Evolutionary conservation across 768 basidiomycete genomes (phyloP).

Genomic region (Termitomyces sp.): DNA sequence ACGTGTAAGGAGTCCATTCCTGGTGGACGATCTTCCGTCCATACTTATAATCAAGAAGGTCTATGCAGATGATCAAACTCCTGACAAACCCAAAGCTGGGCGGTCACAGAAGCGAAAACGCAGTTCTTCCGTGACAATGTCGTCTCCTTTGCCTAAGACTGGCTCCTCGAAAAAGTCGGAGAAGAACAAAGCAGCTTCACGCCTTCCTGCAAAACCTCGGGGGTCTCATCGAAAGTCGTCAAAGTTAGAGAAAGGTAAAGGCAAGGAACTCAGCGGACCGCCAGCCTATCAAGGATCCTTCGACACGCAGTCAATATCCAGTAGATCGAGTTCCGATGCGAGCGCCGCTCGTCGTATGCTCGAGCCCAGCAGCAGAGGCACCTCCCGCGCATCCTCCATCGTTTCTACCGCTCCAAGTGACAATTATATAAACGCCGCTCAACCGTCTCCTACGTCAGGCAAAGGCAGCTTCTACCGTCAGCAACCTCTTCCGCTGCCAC

Average conservation of each 20-base stretch:
- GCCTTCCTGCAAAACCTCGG: slow-evolving; percentile 10
- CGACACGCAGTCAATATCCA: slow-evolving; percentile 17
- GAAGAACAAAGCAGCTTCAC: slow-evolving; percentile 5
- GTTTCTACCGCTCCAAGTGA: slow-evolving; percentile 32
- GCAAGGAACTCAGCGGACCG: slow-evolving; percentile 21
- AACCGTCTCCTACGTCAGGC: slow-evolving; percentile 28
- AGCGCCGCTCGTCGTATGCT: slow-evolving; percentile 34
- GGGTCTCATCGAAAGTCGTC: slow-evolving; percentile 4
- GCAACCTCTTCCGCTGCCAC: slow-evolving; percentile 13
- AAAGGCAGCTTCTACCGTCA: slow-evolving; percentile 19
- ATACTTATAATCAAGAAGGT: slow-evolving; percentile 24
- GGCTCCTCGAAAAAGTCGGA: slow-evolving; percentile 8
- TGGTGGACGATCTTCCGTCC: slow-evolving; percentile 24
- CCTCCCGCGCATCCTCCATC: slow-evolving; percentile 51
- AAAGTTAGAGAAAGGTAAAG: slow-evolving; percentile 28
- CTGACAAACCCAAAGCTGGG: slow-evolving; percentile 6
- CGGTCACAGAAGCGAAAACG: slow-evolving; percentile 20
- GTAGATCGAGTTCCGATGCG: slow-evolving; percentile 35
- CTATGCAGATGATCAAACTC: background rate
- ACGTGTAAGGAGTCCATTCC: slow-evolving; percentile 5
- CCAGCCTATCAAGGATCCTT: slow-evolving; percentile 10
- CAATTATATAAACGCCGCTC: slow-evolving; percentile 16
- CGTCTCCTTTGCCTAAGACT: background rate
- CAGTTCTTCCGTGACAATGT: slow-evolving; percentile 6
- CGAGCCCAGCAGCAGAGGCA: slow-evolving; percentile 20